Percentiles rank a stretch among this genome's conserved stretches.
phyloP scores from a whole-genome alignment of 116 monocot species.

The Zostera marina region DNA sequence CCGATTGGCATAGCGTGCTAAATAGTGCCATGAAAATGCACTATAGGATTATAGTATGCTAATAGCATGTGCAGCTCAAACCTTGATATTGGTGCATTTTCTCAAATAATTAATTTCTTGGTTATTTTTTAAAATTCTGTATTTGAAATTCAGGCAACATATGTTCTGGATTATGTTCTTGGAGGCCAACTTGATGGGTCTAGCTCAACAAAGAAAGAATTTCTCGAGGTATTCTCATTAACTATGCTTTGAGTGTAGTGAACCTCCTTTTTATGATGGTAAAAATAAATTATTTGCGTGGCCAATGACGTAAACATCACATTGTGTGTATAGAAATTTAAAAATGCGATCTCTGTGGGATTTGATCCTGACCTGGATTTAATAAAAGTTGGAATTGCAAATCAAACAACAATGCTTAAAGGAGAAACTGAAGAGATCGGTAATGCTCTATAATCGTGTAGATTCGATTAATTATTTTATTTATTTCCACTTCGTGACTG shows the following conservation, averaged over 20 bases:
- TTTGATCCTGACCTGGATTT: constrained; percentile 94
- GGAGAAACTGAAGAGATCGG: constrained; percentile 75
- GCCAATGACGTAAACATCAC: neutral
- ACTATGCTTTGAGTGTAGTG: neutral
- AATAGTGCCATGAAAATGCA: too few species aligned
- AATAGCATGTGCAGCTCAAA: too few species aligned
- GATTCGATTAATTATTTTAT: neutral
- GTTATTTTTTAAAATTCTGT: neutral
- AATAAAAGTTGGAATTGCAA: constrained; percentile 77
- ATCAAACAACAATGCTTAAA: constrained; percentile 99
- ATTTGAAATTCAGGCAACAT: constrained; percentile 40
- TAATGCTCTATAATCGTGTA: neutral
- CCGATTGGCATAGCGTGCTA: too few species aligned
- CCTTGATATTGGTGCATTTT: too few species aligned
- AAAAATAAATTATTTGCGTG: too few species aligned
- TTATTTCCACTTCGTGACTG: neutral
- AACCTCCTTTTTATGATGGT: too few species aligned
- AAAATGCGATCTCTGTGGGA: constrained; percentile 60
- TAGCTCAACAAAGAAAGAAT: constrained; percentile 64
- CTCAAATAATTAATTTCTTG: neutral
- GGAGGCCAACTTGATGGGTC: constrained; percentile 80
- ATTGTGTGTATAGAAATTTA: constrained; percentile 55
- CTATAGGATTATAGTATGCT: too few species aligned
- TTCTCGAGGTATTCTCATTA: constrained; percentile 38
- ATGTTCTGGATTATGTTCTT: constrained; percentile 95